phyloP scores from a whole-genome alignment of 148 eudicot genomes.

The Camellia japonica region DNA sequence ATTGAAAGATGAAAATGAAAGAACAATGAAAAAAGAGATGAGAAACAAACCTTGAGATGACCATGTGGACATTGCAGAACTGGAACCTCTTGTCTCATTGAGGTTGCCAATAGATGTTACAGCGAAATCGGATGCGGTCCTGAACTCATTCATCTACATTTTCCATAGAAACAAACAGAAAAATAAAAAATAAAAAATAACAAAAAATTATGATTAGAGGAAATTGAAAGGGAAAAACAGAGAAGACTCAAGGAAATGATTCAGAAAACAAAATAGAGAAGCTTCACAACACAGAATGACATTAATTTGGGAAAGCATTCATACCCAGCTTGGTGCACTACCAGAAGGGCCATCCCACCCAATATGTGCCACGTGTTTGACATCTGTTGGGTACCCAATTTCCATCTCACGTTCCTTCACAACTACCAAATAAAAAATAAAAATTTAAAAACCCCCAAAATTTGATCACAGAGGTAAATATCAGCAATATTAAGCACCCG shows the following conservation, averaged over 20 bases:
- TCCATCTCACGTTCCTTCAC: conserved; percentile 75
- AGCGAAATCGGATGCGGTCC: conserved; percentile 37
- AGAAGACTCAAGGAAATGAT: not conserved
- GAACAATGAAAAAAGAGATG: not conserved
- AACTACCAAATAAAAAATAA: conserved; percentile 22
- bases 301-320: not conserved
- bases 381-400: conserved; percentile 84
- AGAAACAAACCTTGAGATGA: conserved; percentile 43
- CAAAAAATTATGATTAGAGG: not conserved
- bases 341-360: conserved; percentile 79
- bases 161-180: not conserved
- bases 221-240: not conserved
- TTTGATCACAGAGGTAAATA: too few species aligned
- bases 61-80: conserved; percentile 41
- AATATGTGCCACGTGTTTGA: conserved; percentile 83
- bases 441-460: too few species aligned
- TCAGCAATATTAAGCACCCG: too few species aligned
- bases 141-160: conserved; percentile 53
- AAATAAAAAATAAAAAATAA: too few species aligned
- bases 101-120: conserved; percentile 37
- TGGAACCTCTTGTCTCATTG: conserved; percentile 18
- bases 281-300: not conserved
- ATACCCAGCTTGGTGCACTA: conserved; percentile 73
- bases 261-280: not conserved
- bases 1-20: not conserved